Evolutionary conservation across 768 basidiomycete genomes (phyloP).

Genomic region (Rhodotorula kratochvilovae): DNA sequence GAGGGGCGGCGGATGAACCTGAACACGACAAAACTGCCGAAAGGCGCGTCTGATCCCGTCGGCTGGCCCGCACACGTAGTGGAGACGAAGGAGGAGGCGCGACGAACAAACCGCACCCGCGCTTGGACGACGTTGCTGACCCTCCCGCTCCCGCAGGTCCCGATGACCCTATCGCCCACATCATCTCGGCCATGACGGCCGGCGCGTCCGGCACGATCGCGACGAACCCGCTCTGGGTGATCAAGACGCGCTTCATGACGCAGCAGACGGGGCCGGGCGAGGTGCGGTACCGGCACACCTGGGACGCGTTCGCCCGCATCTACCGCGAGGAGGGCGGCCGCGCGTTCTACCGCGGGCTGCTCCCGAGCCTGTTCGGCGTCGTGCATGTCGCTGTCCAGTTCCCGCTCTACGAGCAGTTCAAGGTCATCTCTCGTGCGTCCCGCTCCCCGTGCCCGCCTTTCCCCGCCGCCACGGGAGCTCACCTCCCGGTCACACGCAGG

Average conservation of each 20-base stretch:
- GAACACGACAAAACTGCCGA: conserved; percentile 36
- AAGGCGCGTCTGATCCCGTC: conserved; percentile 39
- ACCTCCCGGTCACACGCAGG: conserved; percentile 36
- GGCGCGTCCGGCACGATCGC: conserved; percentile 87
- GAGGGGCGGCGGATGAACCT: conserved; percentile 18
- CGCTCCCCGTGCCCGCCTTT: not conserved
- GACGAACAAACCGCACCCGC: not conserved
- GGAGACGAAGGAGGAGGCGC: not conserved
- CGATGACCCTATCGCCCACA: conserved; percentile 53
- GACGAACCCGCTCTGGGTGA: conserved; percentile 97
- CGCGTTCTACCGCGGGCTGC: conserved; percentile 89
- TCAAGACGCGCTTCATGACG: conserved; percentile 99
- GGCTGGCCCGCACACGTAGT: too few relatives aligned
- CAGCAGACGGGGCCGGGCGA: conserved; percentile 36
- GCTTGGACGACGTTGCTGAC: not conserved
- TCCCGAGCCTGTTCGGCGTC: conserved; percentile 90
- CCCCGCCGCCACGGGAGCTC: conserved; percentile 1
- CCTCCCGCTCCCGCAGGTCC: conserved; percentile 9
- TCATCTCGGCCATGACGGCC: conserved; percentile 91
- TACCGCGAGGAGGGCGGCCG: conserved; percentile 78
- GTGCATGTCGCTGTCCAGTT: conserved; percentile 95
- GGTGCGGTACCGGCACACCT: conserved; percentile 76
- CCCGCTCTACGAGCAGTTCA: conserved; percentile 89
- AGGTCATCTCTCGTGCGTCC: conserved; percentile 73
- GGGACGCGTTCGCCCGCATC: conserved; percentile 83